phyloP scores from a whole-genome alignment of 306 rosid species.

The Cicer bijugum region DNA sequence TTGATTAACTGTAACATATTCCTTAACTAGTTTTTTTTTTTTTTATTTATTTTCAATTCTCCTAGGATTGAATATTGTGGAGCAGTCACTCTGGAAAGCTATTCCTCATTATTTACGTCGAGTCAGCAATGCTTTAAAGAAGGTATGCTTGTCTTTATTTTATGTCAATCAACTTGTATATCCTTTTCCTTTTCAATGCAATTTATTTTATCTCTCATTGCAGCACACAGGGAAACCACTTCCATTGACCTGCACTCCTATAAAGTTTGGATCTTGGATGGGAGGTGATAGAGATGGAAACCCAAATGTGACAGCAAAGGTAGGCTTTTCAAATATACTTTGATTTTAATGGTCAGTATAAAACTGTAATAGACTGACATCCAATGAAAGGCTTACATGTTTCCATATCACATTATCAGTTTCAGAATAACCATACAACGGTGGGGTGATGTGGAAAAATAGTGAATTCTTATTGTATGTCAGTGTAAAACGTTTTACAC shows the following conservation, averaged over 20 bases:
- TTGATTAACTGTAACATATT: constrained; percentile 18
- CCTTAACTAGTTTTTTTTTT: too few relatives aligned
- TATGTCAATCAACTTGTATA: constrained; percentile 33
- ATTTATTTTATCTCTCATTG: constrained; percentile 2
- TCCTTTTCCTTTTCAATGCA: constrained; percentile 38
- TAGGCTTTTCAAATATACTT: constrained; percentile 35
- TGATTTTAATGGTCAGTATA: neutral
- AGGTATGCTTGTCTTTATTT: constrained; percentile 54
- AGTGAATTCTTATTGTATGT: too few relatives aligned
- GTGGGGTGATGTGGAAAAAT: too few relatives aligned
- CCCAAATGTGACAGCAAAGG: constrained; percentile 94
- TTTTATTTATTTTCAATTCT: constrained; percentile 28
- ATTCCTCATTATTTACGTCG: constrained; percentile 91
- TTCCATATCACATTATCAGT: too few relatives aligned
- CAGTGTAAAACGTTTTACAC: too few relatives aligned
- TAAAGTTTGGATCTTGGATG: constrained; percentile 96
- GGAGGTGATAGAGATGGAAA: constrained; percentile 99
- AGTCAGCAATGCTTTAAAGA: constrained; percentile 86
- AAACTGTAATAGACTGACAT: too few relatives aligned
- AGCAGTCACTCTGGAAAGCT: constrained; percentile 97
- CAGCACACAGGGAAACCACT: constrained; percentile 93
- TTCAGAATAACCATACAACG: too few relatives aligned
- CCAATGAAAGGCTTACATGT: too few relatives aligned
- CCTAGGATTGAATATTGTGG: constrained; percentile 89
- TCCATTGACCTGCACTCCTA: constrained; percentile 91